phyloP scores from a whole-genome alignment of 148 eudicot genomes.

The Silene uniflora region DNA sequence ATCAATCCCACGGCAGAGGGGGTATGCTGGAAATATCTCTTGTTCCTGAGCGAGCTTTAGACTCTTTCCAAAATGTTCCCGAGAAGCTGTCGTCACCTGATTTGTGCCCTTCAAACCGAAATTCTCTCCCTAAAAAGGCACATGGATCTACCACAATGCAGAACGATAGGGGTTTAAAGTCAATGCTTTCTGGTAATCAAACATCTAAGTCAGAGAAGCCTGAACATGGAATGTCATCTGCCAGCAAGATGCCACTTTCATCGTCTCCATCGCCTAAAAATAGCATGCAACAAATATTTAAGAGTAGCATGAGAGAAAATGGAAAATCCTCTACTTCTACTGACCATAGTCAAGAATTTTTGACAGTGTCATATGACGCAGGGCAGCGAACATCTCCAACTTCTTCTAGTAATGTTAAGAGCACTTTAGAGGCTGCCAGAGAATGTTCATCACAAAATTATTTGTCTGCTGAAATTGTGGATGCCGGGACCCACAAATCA shows the following conservation, averaged over 20 bases:
- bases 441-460: slow-evolving; percentile 18
- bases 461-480: slow-evolving; percentile 20
- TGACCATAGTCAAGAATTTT: slow-evolving; percentile 16
- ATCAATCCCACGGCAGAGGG: slow-evolving; percentile 27
- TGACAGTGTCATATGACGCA: slow-evolving; percentile 16
- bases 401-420: slow-evolving; percentile 20
- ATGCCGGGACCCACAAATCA: slow-evolving; percentile 21
- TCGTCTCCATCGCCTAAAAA: slow-evolving; percentile 25
- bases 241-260: slow-evolving; percentile 19
- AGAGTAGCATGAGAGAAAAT: slow-evolving; percentile 12
- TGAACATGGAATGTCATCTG: slow-evolving; percentile 1
- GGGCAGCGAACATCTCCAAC: slow-evolving; percentile 21
- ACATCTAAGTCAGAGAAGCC: slow-evolving; percentile 16
- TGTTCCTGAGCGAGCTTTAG: slow-evolving; percentile 40
- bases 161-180: slow-evolving; percentile 27
- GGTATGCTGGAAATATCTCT: slow-evolving; percentile 47
- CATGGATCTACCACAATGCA: slow-evolving; percentile 1
- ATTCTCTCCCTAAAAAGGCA: slow-evolving; percentile 33
- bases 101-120: slow-evolving; percentile 34
- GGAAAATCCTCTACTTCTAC: slow-evolving; percentile 12
- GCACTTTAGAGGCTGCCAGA: neutral
- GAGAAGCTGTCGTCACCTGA: slow-evolving; percentile 24
- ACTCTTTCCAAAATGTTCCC: slow-evolving; percentile 32
- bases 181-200: slow-evolving; percentile 26
- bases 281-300: slow-evolving; percentile 11